Base-by-base conservation (phyloP, 1,284 basidiomycete species). In the Ceratobasidium sp. region DNA sequence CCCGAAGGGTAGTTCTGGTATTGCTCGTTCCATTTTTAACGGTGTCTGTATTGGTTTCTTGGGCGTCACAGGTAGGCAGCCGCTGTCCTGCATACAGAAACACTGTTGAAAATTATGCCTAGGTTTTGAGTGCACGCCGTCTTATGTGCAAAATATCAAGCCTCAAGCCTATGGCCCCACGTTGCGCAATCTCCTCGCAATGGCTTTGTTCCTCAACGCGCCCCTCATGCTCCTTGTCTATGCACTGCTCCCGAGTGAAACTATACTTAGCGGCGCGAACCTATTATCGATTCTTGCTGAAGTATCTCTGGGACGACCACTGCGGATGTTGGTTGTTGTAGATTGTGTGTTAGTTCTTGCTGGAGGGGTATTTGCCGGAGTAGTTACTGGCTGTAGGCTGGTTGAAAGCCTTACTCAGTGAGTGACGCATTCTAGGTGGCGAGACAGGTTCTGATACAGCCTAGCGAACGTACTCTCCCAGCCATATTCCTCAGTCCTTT, bases 31-130 rank as follows among this genome's bases (percentile, higher is more conserved):
- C 64, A 82, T 90, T 5, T 93, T 90, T 81, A 84, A 89, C 76
- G 92, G 91, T 0, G 85, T 90, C 34, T 92, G 91, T 79, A 83
- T 93, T 6, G 88, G 89, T 0, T 90, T 92, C 84, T 84, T 93
- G 1, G 91, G 90, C 0, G 85, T 92, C 43, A 92, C 92, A 1
- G 91, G 91, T 9, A 34, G 13, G 44, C 64, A 15, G 0, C 29
- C 56, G 40, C 1, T 81, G 6, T 22, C 44, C 7, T 25, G 15
- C 29, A 25, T 8, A n/a, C 19, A 1, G 9, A 25, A n/a, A 5
- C 22, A 5, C 17, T 22, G 9, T 44, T 7, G 25, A 64, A 11
- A 1, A 13, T 15, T 25, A 25, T 13, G 49, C 22, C 54, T 77
- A 90, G 90, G 90, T 74, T 81, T 81, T 64, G 81, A 82, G 62